Evolutionary conservation across 306 rosid species (phyloP).

Genomic region (Aeschynomene evenia): DNA sequence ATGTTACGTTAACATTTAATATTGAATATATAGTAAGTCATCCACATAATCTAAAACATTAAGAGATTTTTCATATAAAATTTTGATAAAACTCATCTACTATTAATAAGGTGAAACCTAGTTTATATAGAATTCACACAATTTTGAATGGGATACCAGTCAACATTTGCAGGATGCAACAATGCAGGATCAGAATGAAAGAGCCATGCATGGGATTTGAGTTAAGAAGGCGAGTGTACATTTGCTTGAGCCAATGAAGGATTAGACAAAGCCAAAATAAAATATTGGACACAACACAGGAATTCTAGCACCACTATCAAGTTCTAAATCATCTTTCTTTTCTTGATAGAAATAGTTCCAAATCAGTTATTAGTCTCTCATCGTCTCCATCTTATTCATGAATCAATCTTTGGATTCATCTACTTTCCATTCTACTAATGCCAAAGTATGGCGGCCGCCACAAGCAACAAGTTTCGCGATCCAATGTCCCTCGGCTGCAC

Average conservation of each 20-base stretch:
- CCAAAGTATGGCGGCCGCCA: conserved; percentile 96
- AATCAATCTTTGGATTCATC: conserved; percentile 43
- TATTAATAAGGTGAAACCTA: no score
- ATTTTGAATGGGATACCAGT: no score
- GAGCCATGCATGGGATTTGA: not conserved
- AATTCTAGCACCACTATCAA: not conserved
- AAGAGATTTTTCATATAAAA: no score
- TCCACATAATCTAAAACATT: no score
- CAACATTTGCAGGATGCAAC: no score
- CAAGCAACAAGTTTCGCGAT: conserved; percentile 83
- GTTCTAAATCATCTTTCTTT: not conserved
- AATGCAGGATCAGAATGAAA: no score
- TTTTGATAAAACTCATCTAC: no score
- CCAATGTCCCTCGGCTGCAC: conserved; percentile 57
- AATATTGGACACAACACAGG: not conserved
- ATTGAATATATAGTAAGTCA: no score
- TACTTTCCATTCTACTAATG: conserved; percentile 67
- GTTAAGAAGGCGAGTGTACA: not conserved
- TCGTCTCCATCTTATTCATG: conserved; percentile 27
- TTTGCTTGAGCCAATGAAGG: conserved; percentile 1
- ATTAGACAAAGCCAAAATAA: conserved; percentile 1
- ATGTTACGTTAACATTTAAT: no score
- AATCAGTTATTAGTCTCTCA: conserved; percentile 27
- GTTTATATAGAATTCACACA: no score
- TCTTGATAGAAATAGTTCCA: not conserved